phyloP scores from a whole-genome alignment of 2,329 filamentous ascomycete species.

The Alternaria longipes region DNA sequence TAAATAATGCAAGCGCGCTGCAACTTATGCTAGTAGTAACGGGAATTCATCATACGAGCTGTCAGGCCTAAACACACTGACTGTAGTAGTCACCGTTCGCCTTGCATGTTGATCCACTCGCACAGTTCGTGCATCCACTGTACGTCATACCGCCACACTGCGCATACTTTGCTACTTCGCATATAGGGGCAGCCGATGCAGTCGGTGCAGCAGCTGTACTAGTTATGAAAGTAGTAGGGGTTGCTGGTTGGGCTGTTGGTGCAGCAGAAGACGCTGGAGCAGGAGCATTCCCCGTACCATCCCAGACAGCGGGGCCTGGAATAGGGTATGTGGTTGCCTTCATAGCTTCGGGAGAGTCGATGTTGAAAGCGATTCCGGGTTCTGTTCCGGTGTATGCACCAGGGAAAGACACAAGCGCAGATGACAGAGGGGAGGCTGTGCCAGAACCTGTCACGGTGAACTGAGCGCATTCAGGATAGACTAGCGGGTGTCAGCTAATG shows the following conservation, averaged over 20 bases:
- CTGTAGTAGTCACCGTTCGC: constrained; percentile 40
- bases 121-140: constrained; percentile 37
- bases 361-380: constrained; percentile 55
- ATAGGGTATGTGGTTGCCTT: constrained; percentile 38
- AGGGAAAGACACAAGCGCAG: constrained; percentile 57
- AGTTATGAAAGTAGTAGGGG: constrained; percentile 32
- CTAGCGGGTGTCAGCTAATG: constrained; percentile 43
- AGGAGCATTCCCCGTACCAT: constrained; percentile 26
- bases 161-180: constrained; percentile 28
- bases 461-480: constrained; percentile 67
- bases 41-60: background rate
- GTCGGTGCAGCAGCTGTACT: constrained; percentile 19
- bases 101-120: constrained; percentile 29
- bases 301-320: constrained; percentile 40
- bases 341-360: constrained; percentile 38
- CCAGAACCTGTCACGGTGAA: constrained; percentile 62
- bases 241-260: constrained; percentile 5
- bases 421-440: constrained; percentile 52
- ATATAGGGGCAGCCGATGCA: constrained; percentile 18
- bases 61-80: constrained; percentile 24
- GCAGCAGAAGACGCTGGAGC: constrained; percentile 17
- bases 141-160: constrained; percentile 38
- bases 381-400: constrained; percentile 53
- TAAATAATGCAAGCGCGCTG: background rate
- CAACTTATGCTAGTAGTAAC: background rate